phyloP scores from a whole-genome alignment of 176 grass and related monocot genomes.

The Guadua angustifolia region DNA sequence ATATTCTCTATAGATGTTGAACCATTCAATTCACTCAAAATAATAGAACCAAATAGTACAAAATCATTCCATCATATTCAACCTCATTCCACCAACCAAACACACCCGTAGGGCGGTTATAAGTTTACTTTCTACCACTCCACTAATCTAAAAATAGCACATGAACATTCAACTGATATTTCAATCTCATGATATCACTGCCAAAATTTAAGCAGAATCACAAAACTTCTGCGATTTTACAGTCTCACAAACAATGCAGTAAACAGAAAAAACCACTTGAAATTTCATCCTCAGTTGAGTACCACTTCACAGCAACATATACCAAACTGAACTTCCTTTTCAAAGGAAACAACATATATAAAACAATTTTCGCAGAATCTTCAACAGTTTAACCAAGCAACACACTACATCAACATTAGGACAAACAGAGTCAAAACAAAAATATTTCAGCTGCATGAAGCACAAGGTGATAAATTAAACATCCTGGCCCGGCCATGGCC shows the following conservation, averaged over 20 bases:
- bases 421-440: constrained; percentile 36
- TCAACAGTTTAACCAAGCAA: not conserved
- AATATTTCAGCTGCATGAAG: not conserved
- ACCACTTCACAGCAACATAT: not conserved
- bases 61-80: no score
- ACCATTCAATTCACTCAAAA: no score
- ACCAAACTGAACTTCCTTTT: not conserved
- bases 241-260: not conserved
- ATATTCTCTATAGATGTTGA: no score
- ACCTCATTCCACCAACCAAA: no score
- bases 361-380: not conserved
- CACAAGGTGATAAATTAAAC: constrained; percentile 12
- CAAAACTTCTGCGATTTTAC: not conserved
- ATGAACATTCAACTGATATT: not conserved
- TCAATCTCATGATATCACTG: not conserved
- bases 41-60: no score
- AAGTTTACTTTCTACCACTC: not conserved
- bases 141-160: not conserved
- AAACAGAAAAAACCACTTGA: not conserved
- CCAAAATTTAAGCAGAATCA: not conserved
- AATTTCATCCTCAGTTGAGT: not conserved
- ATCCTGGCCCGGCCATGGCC: not conserved
- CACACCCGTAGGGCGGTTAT: no score
- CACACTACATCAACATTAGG: not conserved
- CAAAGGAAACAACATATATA: not conserved